phyloP scores from a whole-genome alignment of 73 alveolate genomes.

The Loxodes magnus region DNA sequence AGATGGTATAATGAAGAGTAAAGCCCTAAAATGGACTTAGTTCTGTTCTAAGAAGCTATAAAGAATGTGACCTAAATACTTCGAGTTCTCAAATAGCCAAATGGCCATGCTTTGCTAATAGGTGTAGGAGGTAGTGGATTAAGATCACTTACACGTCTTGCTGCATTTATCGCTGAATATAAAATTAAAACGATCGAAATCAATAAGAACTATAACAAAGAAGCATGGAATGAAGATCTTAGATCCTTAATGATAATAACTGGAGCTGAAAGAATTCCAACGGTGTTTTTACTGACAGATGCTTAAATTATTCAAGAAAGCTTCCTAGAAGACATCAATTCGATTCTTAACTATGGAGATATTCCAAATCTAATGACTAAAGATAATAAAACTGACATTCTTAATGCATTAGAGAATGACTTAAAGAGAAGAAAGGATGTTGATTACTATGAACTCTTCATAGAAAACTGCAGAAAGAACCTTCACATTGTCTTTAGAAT shows the following conservation, averaged over 20 bases:
- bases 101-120: conserved; percentile 97
- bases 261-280: conserved; percentile 19
- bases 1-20: conserved; percentile 47
- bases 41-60: conserved; percentile 95
- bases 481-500: conserved; percentile 81
- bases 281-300: conserved; percentile 33
- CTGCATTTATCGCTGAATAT: conserved; percentile 89
- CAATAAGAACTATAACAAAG: conserved; percentile 57
- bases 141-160: conserved; percentile 89
- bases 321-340: conserved; percentile 91
- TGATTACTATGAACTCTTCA: conserved; percentile 37
- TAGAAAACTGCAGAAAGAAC: conserved; percentile 50
- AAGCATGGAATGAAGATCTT: conserved; percentile 13
- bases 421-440: conserved; percentile 31
- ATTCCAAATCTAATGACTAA: conserved; percentile 78
- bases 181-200: conserved; percentile 61
- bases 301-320: conserved; percentile 72
- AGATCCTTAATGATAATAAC: not conserved
- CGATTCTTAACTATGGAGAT: conserved; percentile 87
- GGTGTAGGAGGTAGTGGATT: conserved; percentile 99
- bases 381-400: conserved; percentile 33
- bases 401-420: conserved; percentile 37
- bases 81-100: conserved; percentile 92
- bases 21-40: conserved; percentile 89
- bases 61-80: conserved; percentile 92